phyloP scores from a whole-genome alignment of 23 red algal species.

The Chondrus crispus region DNA sequence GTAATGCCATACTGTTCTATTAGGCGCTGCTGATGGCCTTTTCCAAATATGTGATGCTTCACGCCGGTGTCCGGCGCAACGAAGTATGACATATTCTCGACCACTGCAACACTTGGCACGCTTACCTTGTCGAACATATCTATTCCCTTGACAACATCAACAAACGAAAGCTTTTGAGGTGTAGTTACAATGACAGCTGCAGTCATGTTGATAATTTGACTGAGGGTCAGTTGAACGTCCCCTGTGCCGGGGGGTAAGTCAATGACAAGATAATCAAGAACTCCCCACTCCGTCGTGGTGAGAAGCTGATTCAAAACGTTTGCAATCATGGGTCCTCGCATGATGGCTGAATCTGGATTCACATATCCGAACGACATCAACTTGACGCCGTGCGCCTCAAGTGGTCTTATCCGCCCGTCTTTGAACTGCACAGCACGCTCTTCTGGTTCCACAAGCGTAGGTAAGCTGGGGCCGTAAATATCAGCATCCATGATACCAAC shows the following conservation, averaged over 20 bases:
- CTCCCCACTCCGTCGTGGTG: slow-evolving; percentile 90
- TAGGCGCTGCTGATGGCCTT: slow-evolving; percentile 73
- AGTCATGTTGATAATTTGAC: slow-evolving; percentile 85
- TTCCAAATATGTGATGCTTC: slow-evolving; percentile 88
- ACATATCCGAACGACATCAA: slow-evolving; percentile 99
- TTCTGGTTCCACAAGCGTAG: slow-evolving; percentile 87
- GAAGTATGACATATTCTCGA: slow-evolving; percentile 99
- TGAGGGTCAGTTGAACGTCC: slow-evolving; percentile 94
- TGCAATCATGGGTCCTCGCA: slow-evolving; percentile 98
- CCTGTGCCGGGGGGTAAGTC: slow-evolving; percentile 99
- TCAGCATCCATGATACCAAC: slow-evolving; percentile 99
- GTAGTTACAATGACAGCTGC: slow-evolving; percentile 97
- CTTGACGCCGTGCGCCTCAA: slow-evolving; percentile 72
- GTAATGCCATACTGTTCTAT: slow-evolving; percentile 80
- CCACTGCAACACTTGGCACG: slow-evolving; percentile 89
- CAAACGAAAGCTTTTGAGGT: slow-evolving; percentile 94
- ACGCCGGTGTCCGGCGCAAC: slow-evolving; percentile 75
- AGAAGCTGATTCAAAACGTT: slow-evolving; percentile 96
- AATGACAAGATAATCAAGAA: slow-evolving; percentile 92
- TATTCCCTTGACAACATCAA: slow-evolving; percentile 97
- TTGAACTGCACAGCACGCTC: slow-evolving; percentile 67
- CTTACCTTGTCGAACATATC: slow-evolving; percentile 95
- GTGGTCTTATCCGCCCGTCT: slow-evolving; percentile 84
- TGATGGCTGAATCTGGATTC: slow-evolving; percentile 90
- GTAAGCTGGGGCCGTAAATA: slow-evolving; percentile 95